phyloP scores from a whole-genome alignment of 495 filamentous ascomycete genomes.

The Annulohypoxylon moriforme region DNA sequence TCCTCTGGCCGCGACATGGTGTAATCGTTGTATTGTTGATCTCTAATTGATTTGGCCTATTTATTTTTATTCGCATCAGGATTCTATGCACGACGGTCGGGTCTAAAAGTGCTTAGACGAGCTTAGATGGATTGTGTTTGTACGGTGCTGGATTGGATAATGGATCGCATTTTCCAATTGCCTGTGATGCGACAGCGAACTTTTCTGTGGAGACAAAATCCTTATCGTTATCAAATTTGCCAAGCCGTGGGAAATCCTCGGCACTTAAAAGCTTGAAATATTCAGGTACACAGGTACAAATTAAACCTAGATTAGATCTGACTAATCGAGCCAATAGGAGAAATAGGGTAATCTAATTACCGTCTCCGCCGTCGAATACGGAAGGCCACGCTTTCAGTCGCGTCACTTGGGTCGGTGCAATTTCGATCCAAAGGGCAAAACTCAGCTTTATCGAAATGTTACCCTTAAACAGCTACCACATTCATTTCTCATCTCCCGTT shows the following conservation, averaged over 20 bases:
- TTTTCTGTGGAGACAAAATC: constrained; percentile 31
- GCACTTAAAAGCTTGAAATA: not conserved
- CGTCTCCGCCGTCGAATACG: constrained; percentile 9
- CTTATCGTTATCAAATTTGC: constrained; percentile 43
- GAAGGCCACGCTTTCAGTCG: constrained; percentile 39
- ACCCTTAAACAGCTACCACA: constrained; percentile 14
- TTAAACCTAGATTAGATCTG: not conserved
- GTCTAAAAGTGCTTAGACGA: not conserved
- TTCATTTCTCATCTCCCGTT: constrained; percentile 6
- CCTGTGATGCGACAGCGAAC: constrained; percentile 16
- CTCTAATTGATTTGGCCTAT: not conserved
- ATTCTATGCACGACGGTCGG: not conserved
- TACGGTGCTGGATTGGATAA: not conserved
- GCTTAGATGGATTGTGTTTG: not conserved
- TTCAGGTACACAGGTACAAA: not conserved
- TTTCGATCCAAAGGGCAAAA: constrained; percentile 18
- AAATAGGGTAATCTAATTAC: constrained; percentile 22
- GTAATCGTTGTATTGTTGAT: constrained; percentile 22
- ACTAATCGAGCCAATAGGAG: constrained; percentile 1
- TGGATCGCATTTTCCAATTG: constrained; percentile 13
- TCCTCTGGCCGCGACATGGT: constrained; percentile 97
- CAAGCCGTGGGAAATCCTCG: not conserved
- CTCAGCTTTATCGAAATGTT: constrained; percentile 1
- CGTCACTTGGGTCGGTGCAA: not conserved
- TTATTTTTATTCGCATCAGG: too few relatives aligned